These are phyloP conservation scores for Pseudopyricularia cyperi DNA, from an alignment of 2,329 filamentous ascomycete genomes.

Conservation along the genomic window DNA sequence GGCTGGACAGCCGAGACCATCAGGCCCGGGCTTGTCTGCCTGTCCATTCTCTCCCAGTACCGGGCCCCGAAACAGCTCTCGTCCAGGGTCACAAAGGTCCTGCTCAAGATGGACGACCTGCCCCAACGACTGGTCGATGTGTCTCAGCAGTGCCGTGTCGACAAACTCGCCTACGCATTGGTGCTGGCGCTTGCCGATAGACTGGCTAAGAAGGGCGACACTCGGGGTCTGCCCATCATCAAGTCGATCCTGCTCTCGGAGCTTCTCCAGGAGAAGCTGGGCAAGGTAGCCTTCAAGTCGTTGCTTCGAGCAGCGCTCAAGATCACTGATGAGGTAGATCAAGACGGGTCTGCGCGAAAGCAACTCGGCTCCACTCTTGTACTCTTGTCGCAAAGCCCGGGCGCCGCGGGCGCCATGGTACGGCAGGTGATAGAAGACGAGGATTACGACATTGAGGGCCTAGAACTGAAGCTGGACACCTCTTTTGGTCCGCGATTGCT, in stretches of 20 bases:
- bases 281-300: constrained; percentile 51
- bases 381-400: constrained; percentile 45
- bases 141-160: constrained; percentile 51
- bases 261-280: constrained; percentile 50
- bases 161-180: constrained; percentile 61
- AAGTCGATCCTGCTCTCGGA: constrained; percentile 46
- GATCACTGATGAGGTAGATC: constrained; percentile 40
- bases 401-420: constrained; percentile 48
- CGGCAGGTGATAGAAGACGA: constrained; percentile 52
- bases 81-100: constrained; percentile 52
- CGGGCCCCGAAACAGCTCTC: constrained; percentile 59
- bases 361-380: constrained; percentile 56
- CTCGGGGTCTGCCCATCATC: constrained; percentile 43
- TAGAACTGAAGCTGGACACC: constrained; percentile 64
- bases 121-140: constrained; percentile 47
- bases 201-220: constrained; percentile 45
- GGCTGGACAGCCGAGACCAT: constrained; percentile 67
- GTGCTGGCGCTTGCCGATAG: constrained; percentile 51
- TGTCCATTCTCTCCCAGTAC: constrained; percentile 73
- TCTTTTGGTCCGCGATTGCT: constrained; percentile 46
- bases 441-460: constrained; percentile 57
- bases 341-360: constrained; percentile 43
- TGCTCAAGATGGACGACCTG: constrained; percentile 51
- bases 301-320: constrained; percentile 48
- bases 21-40: constrained; percentile 61